Percentiles rank a stretch among this genome's conserved stretches.
phyloP scores from a whole-genome alignment of 495 filamentous ascomycete species.

The Tuber brumale region DNA sequence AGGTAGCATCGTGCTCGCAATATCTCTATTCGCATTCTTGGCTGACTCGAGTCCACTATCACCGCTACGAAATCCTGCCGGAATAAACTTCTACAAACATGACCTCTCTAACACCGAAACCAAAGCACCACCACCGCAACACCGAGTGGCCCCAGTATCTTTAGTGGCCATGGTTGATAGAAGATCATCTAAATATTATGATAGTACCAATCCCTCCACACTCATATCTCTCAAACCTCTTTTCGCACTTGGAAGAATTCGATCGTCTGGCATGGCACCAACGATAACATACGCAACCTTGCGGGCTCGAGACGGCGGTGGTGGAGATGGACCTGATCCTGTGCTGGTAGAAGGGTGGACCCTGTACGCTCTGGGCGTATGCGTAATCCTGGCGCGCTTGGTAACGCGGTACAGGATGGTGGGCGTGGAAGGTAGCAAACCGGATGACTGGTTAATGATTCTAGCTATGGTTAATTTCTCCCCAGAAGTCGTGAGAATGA shows the following conservation, averaged over 20 bases:
- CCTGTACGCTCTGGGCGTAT: conserved; percentile 48
- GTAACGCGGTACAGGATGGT: conserved; percentile 49
- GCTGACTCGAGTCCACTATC: background rate
- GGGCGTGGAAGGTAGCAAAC: conserved; percentile 49
- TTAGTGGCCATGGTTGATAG: background rate
- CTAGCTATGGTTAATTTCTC: conserved; percentile 48
- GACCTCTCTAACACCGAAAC: background rate
- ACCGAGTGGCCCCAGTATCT: background rate
- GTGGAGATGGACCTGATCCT: conserved; percentile 3
- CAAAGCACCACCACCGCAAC: background rate
- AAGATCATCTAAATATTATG: background rate
- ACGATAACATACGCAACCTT: background rate
- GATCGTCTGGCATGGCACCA: background rate
- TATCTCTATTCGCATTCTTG: background rate
- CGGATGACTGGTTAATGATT: conserved; percentile 58
- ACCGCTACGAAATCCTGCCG: background rate
- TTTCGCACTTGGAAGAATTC: background rate
- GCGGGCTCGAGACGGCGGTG: background rate
- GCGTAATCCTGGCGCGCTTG: conserved; percentile 50
- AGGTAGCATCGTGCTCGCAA: background rate
- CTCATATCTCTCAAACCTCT: background rate
- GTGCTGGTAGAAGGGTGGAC: conserved; percentile 49
- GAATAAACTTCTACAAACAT: background rate
- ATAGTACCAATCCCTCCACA: background rate
- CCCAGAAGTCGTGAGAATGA: background rate